phyloP scores from a whole-genome alignment of 2,329 filamentous ascomycete species.

The Arthrocladium fulminans region DNA sequence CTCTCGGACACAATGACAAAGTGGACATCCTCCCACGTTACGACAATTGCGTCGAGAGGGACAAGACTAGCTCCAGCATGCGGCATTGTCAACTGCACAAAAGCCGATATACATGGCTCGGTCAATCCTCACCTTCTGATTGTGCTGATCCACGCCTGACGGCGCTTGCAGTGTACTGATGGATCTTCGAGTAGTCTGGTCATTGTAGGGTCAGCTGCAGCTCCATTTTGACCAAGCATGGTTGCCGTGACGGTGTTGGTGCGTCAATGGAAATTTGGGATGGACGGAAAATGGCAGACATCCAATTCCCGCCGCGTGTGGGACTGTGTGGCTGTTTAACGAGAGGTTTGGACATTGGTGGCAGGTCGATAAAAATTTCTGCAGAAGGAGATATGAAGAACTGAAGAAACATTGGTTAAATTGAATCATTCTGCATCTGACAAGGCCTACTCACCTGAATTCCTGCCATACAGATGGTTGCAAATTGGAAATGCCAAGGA shows the following conservation, averaged over 20 bases:
- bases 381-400: neutral
- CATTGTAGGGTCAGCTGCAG: neutral
- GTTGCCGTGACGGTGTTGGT: neutral
- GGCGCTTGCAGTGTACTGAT: too few species aligned
- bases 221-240: neutral
- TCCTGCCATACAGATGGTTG: neutral
- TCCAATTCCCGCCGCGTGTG: neutral
- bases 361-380: neutral
- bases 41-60: too few species aligned
- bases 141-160: too few species aligned
- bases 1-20: too few species aligned
- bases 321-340: neutral
- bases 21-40: too few species aligned
- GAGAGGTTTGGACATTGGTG: neutral
- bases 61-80: too few species aligned
- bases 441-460: neutral
- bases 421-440: neutral
- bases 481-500: neutral
- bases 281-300: neutral
- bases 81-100: too few species aligned
- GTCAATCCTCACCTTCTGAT: too few species aligned
- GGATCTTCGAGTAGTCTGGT: too few species aligned
- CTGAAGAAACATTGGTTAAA: neutral
- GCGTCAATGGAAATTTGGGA: neutral
- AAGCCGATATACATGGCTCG: too few species aligned